Evolutionary conservation across 495 filamentous ascomycete species (phyloP), one percentile per base, ranked within the genome.

Genomic region (Cetradonia linearis): DNA sequence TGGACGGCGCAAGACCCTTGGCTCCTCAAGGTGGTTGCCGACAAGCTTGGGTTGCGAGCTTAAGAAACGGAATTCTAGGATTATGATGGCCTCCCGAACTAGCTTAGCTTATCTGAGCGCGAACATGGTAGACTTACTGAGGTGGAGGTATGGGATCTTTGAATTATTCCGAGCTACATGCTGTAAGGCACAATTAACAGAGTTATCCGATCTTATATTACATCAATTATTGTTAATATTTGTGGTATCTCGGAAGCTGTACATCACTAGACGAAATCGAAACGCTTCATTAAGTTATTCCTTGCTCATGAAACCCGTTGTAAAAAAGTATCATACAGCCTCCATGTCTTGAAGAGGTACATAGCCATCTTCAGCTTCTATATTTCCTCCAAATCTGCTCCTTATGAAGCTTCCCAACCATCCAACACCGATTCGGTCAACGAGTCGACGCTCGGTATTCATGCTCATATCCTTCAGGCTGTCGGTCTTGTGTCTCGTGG

Each of bases 291-390:
- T 23, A 46, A 46, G 20, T 46, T 55, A n/a, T 58, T 9, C 6
- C 42, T 46, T 46, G 20, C 25, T 23, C 20, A 46, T 25, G 20
- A 46, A 46, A 46, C 20, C 42, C 25, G 10, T 20, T 23, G 42
- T 23, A 5, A 20, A 20, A 6, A 25, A 25, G 14, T 33, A n/a
- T 55, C 57, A 68, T 62, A 62, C 66, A 57, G 58, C 42, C 47
- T 66, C 66, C 14, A 66, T 56, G 42, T 66, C 62, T 13, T 61
- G 56, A 46, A 68, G 59, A 28, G 65, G 66, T 28, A 68, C n/a
- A 44, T 68, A 68, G 16, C 59, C 62, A 30, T 63, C 62, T 20
- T 66, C 60, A 9, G 18, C n/a, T 36, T 40, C 36, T 27, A 8
- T 33, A 42, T 25, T 14, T 3, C 37, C 59, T 36, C 65, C 30